Evolutionary conservation across 805 yeast species (phyloP), one percentile per base, ranked within the genome.

Genomic region (Barnettozyma californica): DNA sequence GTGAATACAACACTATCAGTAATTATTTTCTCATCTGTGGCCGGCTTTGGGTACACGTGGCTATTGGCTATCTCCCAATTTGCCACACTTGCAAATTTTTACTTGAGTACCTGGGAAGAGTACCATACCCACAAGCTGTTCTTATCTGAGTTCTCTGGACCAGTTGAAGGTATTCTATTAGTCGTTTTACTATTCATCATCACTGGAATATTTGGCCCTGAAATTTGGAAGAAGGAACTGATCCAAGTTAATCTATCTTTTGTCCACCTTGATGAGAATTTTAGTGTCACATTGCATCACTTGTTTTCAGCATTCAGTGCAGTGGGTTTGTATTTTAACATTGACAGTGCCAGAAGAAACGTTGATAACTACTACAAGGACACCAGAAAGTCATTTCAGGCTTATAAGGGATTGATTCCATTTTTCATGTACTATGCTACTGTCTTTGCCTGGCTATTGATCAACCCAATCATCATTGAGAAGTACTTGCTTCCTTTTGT

Each of bases 51-150:
- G 0, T 81, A 78, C 61, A 77, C 86, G 5, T 77, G 82, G 71
- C 55, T 75, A 52, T 64, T 84, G 41, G 61, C 84, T 48, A 47
- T 86, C 41, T 69, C 89, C 4, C 90, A 87, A 57, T 83, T 86
- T 63, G 89, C 87, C 5, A 71, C 87, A 2, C 74, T 87, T 45
- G 78, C 84, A 52, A 91, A 91, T 66, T 92, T 91, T 65, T 91
- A 90, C 63, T 64, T 87, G 44, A 83, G 95, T 35, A 91, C 97
- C 1, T 91, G 97, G 97, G 98, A 91, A 68, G 97, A 90, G 63
- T 91, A 80, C 65, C 92, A 90, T 63, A 91, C 97, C 1, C 95
- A 89, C 58, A 82, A 81, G 42, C 71, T 91, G 44, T 91, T 75
- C 64, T 70, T 91, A 46, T 81, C 92, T 33, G 82, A 76, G 53